Evolutionary conservation across 2,329 filamentous ascomycete species (phyloP), one percentile per base, ranked within the genome.

Genomic region (Coniochaeta hoffmannii): DNA sequence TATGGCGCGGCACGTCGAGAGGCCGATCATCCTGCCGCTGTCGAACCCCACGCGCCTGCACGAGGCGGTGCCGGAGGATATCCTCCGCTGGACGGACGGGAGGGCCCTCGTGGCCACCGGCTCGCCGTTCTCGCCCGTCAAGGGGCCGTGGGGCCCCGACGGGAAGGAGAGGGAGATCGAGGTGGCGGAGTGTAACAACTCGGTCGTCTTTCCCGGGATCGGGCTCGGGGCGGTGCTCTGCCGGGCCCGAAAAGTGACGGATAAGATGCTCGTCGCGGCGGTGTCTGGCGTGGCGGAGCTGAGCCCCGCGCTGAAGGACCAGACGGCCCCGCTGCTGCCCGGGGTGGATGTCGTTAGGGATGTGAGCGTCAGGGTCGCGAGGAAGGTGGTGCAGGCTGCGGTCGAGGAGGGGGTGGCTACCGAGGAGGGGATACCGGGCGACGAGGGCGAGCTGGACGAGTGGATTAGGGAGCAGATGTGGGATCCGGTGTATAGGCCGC

Each of bases 161-260:
- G 79, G 76, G 0, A 53, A 64, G 0, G 75, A 79, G 8, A 57
- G 77, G 1, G 68, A 70, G 58, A 73, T 79, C 56, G 70, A 77
- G 28, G 66, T 80, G 65, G 89, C 89, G 24, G 90, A 96, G 69
- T 96, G 91, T 73, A 96, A 96, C 73, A 96, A 96, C 71, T 88
- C 85, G 1, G 88, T 89, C 32, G 87, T 87, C 15, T 96, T 95
- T 69, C 90, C 90, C 0, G 90, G 90, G 0, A 93, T 96, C 57
- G 90, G 90, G 0, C 83, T 96, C 1, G 91, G 90, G 11, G 82
- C 82, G 8, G 81, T 96, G 0, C 79, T 96, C 1, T 85, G 79
- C 26, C 83, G 89, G 14, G 78, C 87, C 2, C 77, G 74, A 12
- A 76, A 85, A 0, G 71, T 96, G 28, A 88, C 87, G 0, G 85